Base-by-base conservation (phyloP, 495 filamentous ascomycete species). In the Penicillium paxilli region DNA sequence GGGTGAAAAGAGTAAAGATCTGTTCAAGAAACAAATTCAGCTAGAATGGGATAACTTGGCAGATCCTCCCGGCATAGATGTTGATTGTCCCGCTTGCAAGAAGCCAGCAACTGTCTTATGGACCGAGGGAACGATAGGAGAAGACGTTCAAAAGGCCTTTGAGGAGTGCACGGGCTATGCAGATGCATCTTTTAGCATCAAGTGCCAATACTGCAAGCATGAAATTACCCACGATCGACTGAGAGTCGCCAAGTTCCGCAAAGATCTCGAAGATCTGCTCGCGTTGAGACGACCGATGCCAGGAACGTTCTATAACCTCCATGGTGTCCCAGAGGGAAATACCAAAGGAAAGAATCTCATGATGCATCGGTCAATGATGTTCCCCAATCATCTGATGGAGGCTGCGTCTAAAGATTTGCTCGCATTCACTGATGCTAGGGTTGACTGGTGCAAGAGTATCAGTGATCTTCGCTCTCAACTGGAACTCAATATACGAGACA, bases 31-130 rank as follows among this genome's bases (percentile, higher is more conserved):
- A 5, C 54, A 64, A n/a, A 85, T 85, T 2, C 69, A 77, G 0
- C 69, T 78, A 1, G 63, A 67, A 3, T 92, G 89, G 83, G 75
- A 85, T 32, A 87, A 82, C 51, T 58, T 72, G 1, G 61, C 81
- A n/a, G 83, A 87, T 44, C 59, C 72, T 2, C 35, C 69, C 0
- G 22, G 28, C 14, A 86, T 83, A 57, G 63, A 25, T 1, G 20
- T 91, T 9, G 44, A 65, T 10, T 93, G 89, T 52, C 83, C 83
- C 0, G 61, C 55, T 37, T 92, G 89, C 58, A 51, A 44, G 3
- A 28, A 23, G 4, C 19, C 26, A 17, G 49, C 59, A n/a, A 11
- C 38, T 4, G 60, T 68, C 5, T 49, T 44, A 11, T 70, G 64
- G 64, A 70, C 67, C n/a, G 46, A 59, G 24, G 60, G 55, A 3